Base-by-base conservation (phyloP, 805 yeast species). In the Pichia phayaonensis region DNA sequence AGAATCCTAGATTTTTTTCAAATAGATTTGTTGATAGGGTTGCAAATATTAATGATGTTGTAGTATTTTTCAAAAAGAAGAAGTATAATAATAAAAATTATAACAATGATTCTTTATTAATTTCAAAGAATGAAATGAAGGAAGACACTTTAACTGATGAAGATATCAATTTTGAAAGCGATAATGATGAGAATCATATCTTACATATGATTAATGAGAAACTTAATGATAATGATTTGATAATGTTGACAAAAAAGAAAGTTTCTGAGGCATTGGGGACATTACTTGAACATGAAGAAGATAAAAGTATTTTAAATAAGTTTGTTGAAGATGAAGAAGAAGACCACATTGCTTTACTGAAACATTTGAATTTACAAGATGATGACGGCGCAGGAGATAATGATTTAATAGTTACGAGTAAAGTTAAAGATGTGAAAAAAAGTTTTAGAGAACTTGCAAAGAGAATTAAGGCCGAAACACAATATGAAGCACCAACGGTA, bases 31-130 rank as follows among this genome's bases (percentile, higher is more conserved):
- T 86, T 7, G 97, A 96, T 0, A 74, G 74, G 54, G 94, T 92
- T 2, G 99, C 98, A 4, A 94, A 94, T 64, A 80, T 83, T n/a
- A 84, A 87, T 59, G 95, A 90, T 59, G 87, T 90, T 10, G 78
- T 92, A 3, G 82, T 80, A 44, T 85, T 86, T 38, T 54, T 62
- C 79, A 79, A 60, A 79, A 75, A 56, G 72, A 72, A 61, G 64
- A 72, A 24, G 34, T 40, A 49, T 34, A 20, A 12, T 12, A 23
- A 41, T 11, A 40, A 40, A 8, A 36, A 24, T 18, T 1, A 23
- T 18, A 41, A 38, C 3, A 34, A n/a, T 10, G 20, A n/a, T 16
- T 34, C 38, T 34, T 34, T 44, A 29, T 40, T 49, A 18, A 8
- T 49, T 7, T 38, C 36, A 2, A 42, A 38, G 8, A 42, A 29